A percentile compares a stretch with the other conserved stretches of the same genome.
Conservation (phyloP, 306 rosid species). For the Gastrolobium bilobum region DNA sequence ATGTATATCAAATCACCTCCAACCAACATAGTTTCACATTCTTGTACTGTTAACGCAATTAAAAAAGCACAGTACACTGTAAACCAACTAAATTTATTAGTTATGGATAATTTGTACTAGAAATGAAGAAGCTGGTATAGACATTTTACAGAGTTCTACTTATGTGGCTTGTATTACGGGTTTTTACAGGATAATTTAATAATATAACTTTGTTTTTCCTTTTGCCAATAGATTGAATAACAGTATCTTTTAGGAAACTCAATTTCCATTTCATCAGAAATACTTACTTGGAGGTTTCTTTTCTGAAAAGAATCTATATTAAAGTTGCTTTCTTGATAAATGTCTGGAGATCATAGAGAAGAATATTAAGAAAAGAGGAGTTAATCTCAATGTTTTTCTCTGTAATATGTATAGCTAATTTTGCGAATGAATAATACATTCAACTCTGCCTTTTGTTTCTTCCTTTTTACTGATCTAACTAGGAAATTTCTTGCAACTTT, state of each 20-base stretch:
- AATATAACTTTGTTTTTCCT: neutral
- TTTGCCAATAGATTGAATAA: slow-evolving; percentile 10
- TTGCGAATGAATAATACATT: slow-evolving; percentile 6
- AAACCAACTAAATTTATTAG: neutral
- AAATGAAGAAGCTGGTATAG: neutral
- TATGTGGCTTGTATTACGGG: neutral
- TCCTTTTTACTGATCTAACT: slow-evolving; percentile 16
- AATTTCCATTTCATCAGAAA: neutral
- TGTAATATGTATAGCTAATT: neutral
- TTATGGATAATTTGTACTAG: neutral
- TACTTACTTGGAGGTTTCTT: slow-evolving; percentile 5
- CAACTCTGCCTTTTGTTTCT: neutral
- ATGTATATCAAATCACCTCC: neutral
- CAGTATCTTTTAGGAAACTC: neutral
- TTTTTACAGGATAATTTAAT: neutral
- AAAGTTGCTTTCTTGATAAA: slow-evolving; percentile 25
- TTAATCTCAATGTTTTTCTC: neutral
- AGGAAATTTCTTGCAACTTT: slow-evolving; percentile 45
- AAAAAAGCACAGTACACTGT: neutral
- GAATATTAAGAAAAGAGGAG: neutral
- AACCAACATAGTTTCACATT: slow-evolving; percentile 12
- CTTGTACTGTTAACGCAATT: neutral
- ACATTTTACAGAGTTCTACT: neutral
- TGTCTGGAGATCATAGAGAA: neutral
- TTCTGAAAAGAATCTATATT: slow-evolving; percentile 7